Base-by-base conservation (phyloP, 1,284 basidiomycete genomes). In the Athelia psychrophila region DNA sequence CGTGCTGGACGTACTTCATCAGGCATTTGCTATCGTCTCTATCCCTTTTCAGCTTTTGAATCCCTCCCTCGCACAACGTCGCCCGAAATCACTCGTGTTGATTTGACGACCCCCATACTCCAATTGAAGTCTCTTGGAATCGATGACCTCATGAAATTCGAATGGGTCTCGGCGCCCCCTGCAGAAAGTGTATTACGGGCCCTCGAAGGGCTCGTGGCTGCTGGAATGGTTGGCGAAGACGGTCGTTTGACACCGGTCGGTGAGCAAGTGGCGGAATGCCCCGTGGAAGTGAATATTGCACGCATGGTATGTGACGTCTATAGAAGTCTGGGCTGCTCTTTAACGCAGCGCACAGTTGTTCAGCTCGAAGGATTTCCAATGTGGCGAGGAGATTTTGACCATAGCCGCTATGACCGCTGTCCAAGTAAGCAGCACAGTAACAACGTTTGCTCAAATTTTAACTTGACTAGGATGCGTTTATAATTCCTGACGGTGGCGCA, bases 361-460 rank as follows among this genome's bases (percentile, higher is more conserved):
- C 60, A 83, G 79, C 54, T 95, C 94, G 3, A 84, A 86, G 59
- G 84, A 89, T 12, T 89, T 86, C 62, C 78, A 79, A 56, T 99
- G 96, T 61, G 91, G 93, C 2, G 88, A 95, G 63, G 96, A 99
- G 65, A 91, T 97, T 44, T 72, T 99, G 49, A 93, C 93, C 0
- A 97, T 99, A 54, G 90, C 95, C 1, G 94, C 96, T 0, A 98
- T 99, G 93, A 91, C 90, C 9, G 81, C 91, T 3, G 82, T 97
- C 10, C 93, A 95, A 72, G 91, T 88, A 49, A 27, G 22, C 24
- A n/a, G 24, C 4, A 8, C 44, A n/a, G 10, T 51, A n/a, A 22
- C 15, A 18, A 9, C 44, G 22, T 20, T 48, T 44, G 36, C 48
- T 52, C 13, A 23, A 30, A 30, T 30, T 13, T 33, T 36, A 40